These are phyloP conservation scores for Citrullus mucosospermus DNA, from an alignment of 306 rosid genomes.

Conservation along the genomic window DNA sequence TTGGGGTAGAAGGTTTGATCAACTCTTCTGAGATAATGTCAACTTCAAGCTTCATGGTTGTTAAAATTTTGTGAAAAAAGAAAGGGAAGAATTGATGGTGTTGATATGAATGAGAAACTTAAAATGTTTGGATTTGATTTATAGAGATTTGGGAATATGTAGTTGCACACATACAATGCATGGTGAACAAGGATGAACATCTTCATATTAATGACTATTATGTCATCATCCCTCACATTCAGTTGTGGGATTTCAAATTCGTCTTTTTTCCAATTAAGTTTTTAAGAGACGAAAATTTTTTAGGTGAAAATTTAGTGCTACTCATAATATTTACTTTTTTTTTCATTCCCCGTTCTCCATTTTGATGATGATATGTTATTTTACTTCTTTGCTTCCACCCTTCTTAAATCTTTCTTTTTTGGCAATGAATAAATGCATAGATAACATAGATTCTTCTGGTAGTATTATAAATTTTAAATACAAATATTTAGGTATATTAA, in stretches of 20 bases:
- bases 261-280: too few species aligned
- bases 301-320: too few species aligned
- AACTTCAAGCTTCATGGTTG: neutral
- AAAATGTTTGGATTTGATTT: neutral
- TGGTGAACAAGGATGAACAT: neutral
- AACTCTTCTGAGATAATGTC: constrained; percentile 4
- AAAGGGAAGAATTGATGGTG: neutral
- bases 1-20: constrained; percentile 9
- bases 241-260: neutral
- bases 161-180: neutral
- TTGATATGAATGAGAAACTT: neutral
- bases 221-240: neutral
- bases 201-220: neutral
- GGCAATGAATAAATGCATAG: too few species aligned
- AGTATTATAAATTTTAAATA: too few species aligned
- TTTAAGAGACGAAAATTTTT: too few species aligned
- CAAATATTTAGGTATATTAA: too few species aligned
- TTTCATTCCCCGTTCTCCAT: too few species aligned
- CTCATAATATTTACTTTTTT: too few species aligned
- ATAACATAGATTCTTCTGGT: too few species aligned
- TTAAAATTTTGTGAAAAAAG: neutral
- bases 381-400: too few species aligned
- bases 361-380: too few species aligned
- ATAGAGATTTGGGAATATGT: neutral
- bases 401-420: too few species aligned